These are phyloP conservation scores for Fusarium aywerte DNA, from an alignment of 2,329 filamentous ascomycete species.

Conservation along the genomic window DNA sequence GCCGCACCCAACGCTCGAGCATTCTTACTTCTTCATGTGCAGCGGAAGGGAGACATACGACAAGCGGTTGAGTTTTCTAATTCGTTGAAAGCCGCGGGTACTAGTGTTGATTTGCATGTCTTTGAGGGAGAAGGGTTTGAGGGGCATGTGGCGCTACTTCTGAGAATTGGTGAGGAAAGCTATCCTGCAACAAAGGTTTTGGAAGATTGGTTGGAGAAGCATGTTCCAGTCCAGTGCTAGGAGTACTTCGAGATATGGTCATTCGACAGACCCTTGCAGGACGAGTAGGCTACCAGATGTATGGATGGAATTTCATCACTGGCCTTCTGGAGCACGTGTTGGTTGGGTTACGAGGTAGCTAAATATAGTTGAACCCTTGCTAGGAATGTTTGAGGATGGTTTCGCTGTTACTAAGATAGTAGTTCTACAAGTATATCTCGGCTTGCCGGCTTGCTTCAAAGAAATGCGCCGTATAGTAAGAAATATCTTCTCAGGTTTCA, in stretches of 20 bases:
- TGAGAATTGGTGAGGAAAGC: neutral
- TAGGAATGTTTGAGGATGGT: neutral
- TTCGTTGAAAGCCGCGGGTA: neutral
- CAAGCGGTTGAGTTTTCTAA: constrained; percentile 4
- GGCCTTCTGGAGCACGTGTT: neutral
- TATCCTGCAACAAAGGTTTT: constrained; percentile 5
- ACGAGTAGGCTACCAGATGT: neutral
- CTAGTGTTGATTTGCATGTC: neutral
- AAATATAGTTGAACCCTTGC: too few species aligned
- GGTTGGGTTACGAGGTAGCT: neutral
- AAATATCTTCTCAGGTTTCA: neutral
- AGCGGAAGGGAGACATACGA: neutral
- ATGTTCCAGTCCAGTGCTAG: neutral
- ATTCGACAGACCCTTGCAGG: neutral
- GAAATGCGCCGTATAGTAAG: neutral
- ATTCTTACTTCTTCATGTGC: neutral
- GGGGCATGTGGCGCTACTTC: constrained; percentile 1
- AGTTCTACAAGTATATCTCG: neutral
- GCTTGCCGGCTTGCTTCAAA: neutral
- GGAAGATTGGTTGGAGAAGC: neutral
- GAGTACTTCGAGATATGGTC: neutral
- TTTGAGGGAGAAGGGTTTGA: constrained; percentile 16
- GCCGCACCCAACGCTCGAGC: neutral
- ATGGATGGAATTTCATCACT: neutral
- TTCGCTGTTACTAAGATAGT: neutral